Evolutionary conservation across 371 early-diverging fungal genomes (phyloP).

Genomic region (Zopfochytrium polystomum): DNA sequence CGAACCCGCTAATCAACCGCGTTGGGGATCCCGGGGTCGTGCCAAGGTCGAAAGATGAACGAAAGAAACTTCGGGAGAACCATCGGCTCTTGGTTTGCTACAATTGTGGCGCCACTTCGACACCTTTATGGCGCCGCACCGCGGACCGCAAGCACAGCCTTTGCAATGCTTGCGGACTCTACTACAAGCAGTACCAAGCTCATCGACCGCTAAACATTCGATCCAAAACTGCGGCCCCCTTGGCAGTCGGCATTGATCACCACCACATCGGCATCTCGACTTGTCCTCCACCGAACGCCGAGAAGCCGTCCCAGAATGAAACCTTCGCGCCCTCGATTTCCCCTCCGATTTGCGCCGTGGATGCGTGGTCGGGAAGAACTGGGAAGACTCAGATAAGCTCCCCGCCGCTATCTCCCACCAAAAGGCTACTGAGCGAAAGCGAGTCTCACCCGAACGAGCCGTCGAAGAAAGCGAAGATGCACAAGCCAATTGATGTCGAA

Average conservation of each 20-base stretch:
- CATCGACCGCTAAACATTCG: slow-evolving; percentile 2
- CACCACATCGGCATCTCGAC: not conserved
- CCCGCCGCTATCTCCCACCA: not conserved
- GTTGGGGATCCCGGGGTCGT: not conserved
- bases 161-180: slow-evolving; percentile 75
- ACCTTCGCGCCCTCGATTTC: not conserved
- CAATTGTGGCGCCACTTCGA: slow-evolving; percentile 74
- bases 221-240: not conserved
- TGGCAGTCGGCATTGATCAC: not conserved
- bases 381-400: not conserved
- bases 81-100: slow-evolving; percentile 43
- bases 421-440: not conserved
- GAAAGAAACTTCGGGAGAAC: not conserved
- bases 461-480: not conserved
- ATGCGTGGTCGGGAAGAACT: not conserved
- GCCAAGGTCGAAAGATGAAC: not conserved
- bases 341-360: not conserved
- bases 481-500: too few species aligned
- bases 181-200: slow-evolving; percentile 2
- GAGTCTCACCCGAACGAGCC: not conserved
- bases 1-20: not conserved
- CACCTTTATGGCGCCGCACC: slow-evolving; percentile 79
- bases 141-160: slow-evolving; percentile 59
- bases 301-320: not conserved
- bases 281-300: not conserved